Conservation (phyloP, 1,284 basidiomycete genomes). For the Malassezia arunalokei region DNA sequence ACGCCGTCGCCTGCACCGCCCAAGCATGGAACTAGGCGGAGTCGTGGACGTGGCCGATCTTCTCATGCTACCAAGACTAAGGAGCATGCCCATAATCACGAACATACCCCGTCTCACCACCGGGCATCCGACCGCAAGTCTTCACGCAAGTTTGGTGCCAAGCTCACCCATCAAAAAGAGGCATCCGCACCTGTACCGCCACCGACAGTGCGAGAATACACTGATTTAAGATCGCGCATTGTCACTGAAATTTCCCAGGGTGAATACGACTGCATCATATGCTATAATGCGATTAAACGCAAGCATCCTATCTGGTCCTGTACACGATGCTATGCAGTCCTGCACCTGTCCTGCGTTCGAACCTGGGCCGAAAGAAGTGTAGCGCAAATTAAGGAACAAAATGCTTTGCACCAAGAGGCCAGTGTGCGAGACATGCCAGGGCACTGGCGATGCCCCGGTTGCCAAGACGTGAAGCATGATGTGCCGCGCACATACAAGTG, state of each 20-base stretch:
- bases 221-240: slow-evolving; percentile 38
- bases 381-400: slow-evolving; percentile 37
- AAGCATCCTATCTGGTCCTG: slow-evolving; percentile 40
- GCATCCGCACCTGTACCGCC: background rate
- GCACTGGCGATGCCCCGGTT: slow-evolving; percentile 43
- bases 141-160: slow-evolving; percentile 5
- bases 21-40: background rate
- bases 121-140: background rate
- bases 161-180: background rate
- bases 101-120: too few species aligned
- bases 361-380: slow-evolving; percentile 43
- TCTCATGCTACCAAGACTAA: too few species aligned
- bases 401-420: slow-evolving; percentile 42
- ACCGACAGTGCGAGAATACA: slow-evolving; percentile 18
- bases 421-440: slow-evolving; percentile 30
- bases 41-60: too few species aligned
- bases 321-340: slow-evolving; percentile 36
- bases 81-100: too few species aligned
- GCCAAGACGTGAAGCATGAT: slow-evolving; percentile 33
- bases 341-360: slow-evolving; percentile 38
- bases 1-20: background rate
- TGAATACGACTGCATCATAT: slow-evolving; percentile 42
- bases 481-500: slow-evolving; percentile 39
- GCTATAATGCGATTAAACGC: slow-evolving; percentile 36
- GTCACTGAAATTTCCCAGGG: slow-evolving; percentile 34